Evolutionary conservation across 2,329 filamentous ascomycete species (phyloP), one percentile per base, ranked within the genome.

Genomic region (Furcasterigmium furcatum): DNA sequence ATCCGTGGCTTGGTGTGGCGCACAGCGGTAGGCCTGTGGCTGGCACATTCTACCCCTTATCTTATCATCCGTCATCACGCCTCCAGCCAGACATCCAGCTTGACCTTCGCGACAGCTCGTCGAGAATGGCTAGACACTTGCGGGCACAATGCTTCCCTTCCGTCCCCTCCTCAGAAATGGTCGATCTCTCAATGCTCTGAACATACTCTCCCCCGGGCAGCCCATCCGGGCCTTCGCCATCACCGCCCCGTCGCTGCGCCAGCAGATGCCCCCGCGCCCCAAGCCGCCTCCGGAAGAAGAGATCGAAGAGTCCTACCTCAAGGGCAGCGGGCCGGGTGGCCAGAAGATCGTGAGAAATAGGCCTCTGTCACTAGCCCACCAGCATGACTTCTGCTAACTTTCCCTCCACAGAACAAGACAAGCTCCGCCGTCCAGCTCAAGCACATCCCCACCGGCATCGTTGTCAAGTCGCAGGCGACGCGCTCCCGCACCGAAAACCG

Each of bases 391-490:
- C 13, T 14, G 12, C 38, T 40, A 12, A 20, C 18, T 12, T n/a
- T 12, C n/a, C 21, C 30, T 22, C 35, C 7, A 41, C 50, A 85
- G 86, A 99, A 99, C 70, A 99, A 99, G 81, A 99, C 94, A 21
- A 91, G 85, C 53, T 96, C 89, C 0, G 92, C 92, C 30, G 92
- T 96, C 3, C 94, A 99, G 64, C 76, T 99, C 29, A 94, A 86
- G 55, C 94, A 99, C 65, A 70, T 87, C 14, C 90, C 92, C 6
- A 95, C 91, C 1, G 92, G 92, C 50, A 82, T 96, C 44, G 91
- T 97, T 13, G 81, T 99, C 52, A 99, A 99, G 70, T 92, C 83
- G 46, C 94, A 99, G 68, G 90, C 86, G 18, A 97, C 94, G 9
- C 84, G 94, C 40, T 95, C 88, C 2, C 82, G 90, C 16, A 80